Percentiles rank a stretch among this genome's conserved stretches.
Conservation (phyloP, 139 green algal species). For the Eudorina sp. region DNA sequence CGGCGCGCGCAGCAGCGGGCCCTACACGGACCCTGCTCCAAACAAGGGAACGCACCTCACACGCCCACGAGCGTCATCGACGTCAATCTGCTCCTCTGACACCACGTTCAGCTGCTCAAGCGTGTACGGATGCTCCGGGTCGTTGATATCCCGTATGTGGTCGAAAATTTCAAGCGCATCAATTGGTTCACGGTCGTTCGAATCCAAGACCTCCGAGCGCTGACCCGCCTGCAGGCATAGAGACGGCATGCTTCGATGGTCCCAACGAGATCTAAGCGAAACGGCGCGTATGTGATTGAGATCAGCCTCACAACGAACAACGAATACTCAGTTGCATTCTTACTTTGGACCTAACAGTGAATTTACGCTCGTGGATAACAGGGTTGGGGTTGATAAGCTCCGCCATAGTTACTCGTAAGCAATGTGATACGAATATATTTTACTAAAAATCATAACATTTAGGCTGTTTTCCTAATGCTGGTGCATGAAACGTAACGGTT, state of each 20-base stretch:
- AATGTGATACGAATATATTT: too few relatives aligned
- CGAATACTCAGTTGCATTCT: neutral
- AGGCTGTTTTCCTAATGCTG: too few relatives aligned
- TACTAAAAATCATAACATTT: neutral
- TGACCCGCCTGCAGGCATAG: neutral
- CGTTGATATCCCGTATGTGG: conserved; percentile 93
- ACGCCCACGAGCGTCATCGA: conserved; percentile 76
- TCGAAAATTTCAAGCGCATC: conserved; percentile 80
- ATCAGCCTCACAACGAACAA: too few relatives aligned
- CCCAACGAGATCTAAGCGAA: neutral
- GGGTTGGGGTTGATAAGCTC: conserved; percentile 86
- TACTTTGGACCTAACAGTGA: conserved; percentile 33
- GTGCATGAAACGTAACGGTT: too few relatives aligned
- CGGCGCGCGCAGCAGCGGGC: too few relatives aligned
- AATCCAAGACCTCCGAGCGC: neutral
- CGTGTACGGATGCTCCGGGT: conserved; percentile 98
- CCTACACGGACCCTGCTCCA: too few relatives aligned
- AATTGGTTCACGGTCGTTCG: conserved; percentile 79
- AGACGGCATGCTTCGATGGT: neutral
- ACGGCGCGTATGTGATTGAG: neutral
- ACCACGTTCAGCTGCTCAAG: conserved; percentile 97
- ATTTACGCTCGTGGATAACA: conserved; percentile 70
- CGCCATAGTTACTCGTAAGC: conserved; percentile 21
- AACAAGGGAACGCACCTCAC: conserved; percentile 66
- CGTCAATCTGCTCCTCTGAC: conserved; percentile 76